Percentiles rank a stretch among this genome's conserved stretches.
Conservation (phyloP, 2,329 filamentous ascomycete genomes). For the Gnomoniopsis sp. region DNA sequence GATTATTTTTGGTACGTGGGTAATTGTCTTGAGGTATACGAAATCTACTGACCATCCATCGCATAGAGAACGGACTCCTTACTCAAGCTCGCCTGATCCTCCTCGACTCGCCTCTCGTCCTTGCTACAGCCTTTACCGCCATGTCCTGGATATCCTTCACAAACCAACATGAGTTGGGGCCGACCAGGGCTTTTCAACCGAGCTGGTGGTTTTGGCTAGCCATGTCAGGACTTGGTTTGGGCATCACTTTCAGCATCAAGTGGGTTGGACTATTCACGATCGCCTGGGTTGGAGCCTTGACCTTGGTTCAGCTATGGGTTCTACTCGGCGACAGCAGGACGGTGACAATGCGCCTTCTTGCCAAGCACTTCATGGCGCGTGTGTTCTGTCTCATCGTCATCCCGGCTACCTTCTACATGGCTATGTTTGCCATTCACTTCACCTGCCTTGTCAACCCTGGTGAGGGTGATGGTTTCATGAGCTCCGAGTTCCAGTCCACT, state of each 20-base stretch:
- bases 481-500: slow-evolving; percentile 96
- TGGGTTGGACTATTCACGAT: slow-evolving; percentile 99
- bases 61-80: slow-evolving; percentile 83
- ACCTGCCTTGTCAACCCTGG: slow-evolving; percentile 89
- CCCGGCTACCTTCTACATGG: slow-evolving; percentile 86
- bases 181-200: slow-evolving; percentile 78
- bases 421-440: slow-evolving; percentile 98
- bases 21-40: not conserved
- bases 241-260: slow-evolving; percentile 92
- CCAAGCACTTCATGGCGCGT: slow-evolving; percentile 91
- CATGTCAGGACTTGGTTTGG: slow-evolving; percentile 81
- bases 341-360: slow-evolving; percentile 80
- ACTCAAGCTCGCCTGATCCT: slow-evolving; percentile 95
- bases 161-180: slow-evolving; percentile 94
- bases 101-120: slow-evolving; percentile 90
- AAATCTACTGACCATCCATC: slow-evolving; percentile 26
- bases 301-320: slow-evolving; percentile 89
- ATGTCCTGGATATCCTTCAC: slow-evolving; percentile 90
- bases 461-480: slow-evolving; percentile 99
- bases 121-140: slow-evolving; percentile 88
- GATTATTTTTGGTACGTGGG: slow-evolving; percentile 79
- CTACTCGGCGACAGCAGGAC: slow-evolving; percentile 84
- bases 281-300: slow-evolving; percentile 93
- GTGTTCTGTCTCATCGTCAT: slow-evolving; percentile 89
- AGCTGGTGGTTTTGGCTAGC: slow-evolving; percentile 98